A percentile compares a stretch with the other conserved stretches of the same genome.
Evolutionary conservation across 305 asterid genomes (phyloP).

Genomic region (Rubia tinctorum): DNA sequence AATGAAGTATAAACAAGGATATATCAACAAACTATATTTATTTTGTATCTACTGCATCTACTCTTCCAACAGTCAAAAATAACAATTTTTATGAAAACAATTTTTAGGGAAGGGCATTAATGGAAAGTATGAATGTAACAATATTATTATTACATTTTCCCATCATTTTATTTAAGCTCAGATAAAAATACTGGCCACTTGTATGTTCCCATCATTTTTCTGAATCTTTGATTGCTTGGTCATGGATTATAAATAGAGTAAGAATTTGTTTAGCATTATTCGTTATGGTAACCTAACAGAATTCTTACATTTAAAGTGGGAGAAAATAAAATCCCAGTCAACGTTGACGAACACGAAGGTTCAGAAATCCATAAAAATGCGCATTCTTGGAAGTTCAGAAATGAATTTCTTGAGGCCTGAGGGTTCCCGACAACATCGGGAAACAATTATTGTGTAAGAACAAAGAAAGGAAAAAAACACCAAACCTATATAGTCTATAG

Average conservation of each 20-base stretch:
- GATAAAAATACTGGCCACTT: no score
- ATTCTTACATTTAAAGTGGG: background rate
- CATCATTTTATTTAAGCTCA: no score
- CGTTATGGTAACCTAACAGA: background rate
- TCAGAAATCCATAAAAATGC: slow-evolving; percentile 6
- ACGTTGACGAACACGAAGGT: background rate
- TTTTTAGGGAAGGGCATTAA: no score
- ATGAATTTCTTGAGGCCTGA: slow-evolving; percentile 7
- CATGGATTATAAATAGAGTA: background rate
- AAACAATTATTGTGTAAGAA: background rate
- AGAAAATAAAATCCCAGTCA: background rate
- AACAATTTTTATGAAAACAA: no score
- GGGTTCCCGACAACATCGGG: slow-evolving; percentile 26
- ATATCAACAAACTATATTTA: no score
- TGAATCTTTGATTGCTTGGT: background rate
- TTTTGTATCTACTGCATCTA: no score
- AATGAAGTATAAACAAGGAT: no score
- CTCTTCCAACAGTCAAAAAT: no score
- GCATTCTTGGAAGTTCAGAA: slow-evolving; percentile 9
- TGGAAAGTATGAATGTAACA: no score
- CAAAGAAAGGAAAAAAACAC: background rate
- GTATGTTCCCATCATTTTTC: background rate
- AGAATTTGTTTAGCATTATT: background rate
- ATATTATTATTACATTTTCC: no score
- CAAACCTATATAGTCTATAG: background rate